Base-by-base conservation (phyloP, 2,329 filamentous ascomycete genomes). In the Nigrospora sphaerica region DNA sequence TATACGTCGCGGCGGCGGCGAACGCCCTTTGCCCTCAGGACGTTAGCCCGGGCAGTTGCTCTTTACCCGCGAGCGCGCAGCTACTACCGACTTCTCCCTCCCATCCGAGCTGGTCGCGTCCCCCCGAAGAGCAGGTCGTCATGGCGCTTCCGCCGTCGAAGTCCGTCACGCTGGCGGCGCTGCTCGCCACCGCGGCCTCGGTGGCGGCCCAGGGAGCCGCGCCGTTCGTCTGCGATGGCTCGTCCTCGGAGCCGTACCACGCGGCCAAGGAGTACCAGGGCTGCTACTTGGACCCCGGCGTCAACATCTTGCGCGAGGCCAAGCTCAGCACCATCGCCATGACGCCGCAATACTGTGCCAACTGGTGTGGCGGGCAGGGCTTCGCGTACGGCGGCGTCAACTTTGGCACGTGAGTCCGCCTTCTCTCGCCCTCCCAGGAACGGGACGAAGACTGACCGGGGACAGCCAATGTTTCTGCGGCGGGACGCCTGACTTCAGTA, bases 241-340 rank as follows among this genome's bases (percentile, higher is more conserved):
- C 42, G 18, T 32, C 32, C 2, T 23, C 42, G 18, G 42, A 33
- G 33, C 42, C 42, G 19, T 44, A 44, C 11, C 12, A 16, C 32
- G 42, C 42, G 12, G 37, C 33, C n/a, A 44, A 44, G 33, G 42
- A 44, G 33, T 44, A 44, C 9, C n/a, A 35, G 4, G 42, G 42
- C 3, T 44, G 42, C 42, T 44, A 35, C 19, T 33, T 10, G 14
- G 42, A 44, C 19, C 42, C 32, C 13, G 36, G 35, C 33, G 42
- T 44, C 18, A 37, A 33, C 42, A 44, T 44, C 11, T 23, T 44
- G 9, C 13, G 32, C 3, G 42, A 44, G 9, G 42, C 42, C 33
- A 44, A 44, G 33, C 33, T 44, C 18, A 44, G 42, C 23, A 44
- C 42, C 42, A 44, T 44, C 12, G 42, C 42, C 33, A 44, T 44